Evolutionary conservation across 2,329 filamentous ascomycete species (phyloP).

Genomic region (Pseudogymnoascus sp.): DNA sequence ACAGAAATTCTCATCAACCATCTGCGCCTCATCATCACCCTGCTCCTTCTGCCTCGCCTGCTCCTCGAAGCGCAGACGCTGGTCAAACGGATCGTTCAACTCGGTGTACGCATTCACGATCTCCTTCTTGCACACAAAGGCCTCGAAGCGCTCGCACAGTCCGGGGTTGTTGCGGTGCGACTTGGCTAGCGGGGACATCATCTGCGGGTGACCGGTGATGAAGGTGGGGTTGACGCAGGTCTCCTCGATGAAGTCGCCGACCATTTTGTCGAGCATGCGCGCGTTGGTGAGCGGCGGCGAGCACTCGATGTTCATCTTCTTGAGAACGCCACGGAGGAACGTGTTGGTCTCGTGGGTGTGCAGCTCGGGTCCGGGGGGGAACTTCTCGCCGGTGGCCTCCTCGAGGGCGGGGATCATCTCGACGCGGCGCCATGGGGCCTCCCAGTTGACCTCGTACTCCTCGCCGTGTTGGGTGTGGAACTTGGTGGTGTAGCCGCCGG

Average conservation of each 20-base stretch:
- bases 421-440: conserved; percentile 83
- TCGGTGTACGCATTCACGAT: conserved; percentile 95
- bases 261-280: conserved; percentile 91
- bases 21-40: conserved; percentile 93
- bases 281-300: conserved; percentile 85
- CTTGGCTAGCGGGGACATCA: conserved; percentile 96
- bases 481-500: conserved; percentile 74
- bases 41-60: conserved; percentile 93
- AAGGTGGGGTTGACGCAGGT: conserved; percentile 91
- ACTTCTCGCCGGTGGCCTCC: conserved; percentile 84
- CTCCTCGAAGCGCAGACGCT: conserved; percentile 86
- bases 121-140: conserved; percentile 95
- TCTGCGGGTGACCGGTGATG: conserved; percentile 75
- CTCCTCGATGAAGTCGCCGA: conserved; percentile 91
- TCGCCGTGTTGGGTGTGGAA: conserved; percentile 85
- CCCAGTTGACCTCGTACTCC: conserved; percentile 90
- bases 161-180: conserved; percentile 76
- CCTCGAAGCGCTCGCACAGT: conserved; percentile 94
- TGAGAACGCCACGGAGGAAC: conserved; percentile 76
- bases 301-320: conserved; percentile 89
- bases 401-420: conserved; percentile 96
- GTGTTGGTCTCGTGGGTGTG: conserved; percentile 82
- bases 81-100: conserved; percentile 94
- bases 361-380: conserved; percentile 80
- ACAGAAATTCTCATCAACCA: conserved; percentile 94